Conservation (phyloP, 192 early-diverging fungal species). For the Neocallimastix lanati region DNA sequence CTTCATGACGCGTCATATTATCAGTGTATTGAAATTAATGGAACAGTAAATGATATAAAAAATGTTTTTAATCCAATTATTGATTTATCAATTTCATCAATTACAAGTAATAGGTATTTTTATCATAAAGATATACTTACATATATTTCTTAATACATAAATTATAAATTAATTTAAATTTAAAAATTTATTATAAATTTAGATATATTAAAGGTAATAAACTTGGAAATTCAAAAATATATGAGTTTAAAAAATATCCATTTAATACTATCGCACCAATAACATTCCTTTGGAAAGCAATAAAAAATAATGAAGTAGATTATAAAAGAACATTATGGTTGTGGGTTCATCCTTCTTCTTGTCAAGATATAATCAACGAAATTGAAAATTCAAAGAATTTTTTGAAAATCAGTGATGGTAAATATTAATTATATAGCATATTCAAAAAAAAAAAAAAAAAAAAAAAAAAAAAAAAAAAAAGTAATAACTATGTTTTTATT, state of each 20-base stretch:
- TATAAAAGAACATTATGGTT: conserved; percentile 44
- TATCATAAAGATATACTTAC: no score
- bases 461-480: no score
- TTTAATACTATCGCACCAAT: conserved; percentile 46
- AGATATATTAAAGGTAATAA: conserved; percentile 44
- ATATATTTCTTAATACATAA: no score
- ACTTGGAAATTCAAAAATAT: conserved; percentile 30
- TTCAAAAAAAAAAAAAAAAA: no score
- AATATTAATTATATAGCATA: no score
- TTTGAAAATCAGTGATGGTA: neutral
- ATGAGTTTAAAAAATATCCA: conserved; percentile 33
- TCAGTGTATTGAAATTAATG: conserved; percentile 49
- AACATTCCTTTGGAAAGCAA: conserved; percentile 54
- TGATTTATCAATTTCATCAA: conserved; percentile 33
- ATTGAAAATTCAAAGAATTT: conserved; percentile 3
- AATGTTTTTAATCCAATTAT: conserved; percentile 26
- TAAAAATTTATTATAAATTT: no score
- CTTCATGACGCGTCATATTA: conserved; percentile 75
- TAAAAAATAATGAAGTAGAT: conserved; percentile 1
- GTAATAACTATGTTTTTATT: no score
- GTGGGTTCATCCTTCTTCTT: conserved; percentile 59
- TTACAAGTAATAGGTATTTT: conserved; percentile 8
- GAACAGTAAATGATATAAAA: conserved; percentile 22
- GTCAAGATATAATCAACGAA: conserved; percentile 14
- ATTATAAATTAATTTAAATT: no score